phyloP scores from a whole-genome alignment of 257 asterid species.

The Nicotiana noctiflora region DNA sequence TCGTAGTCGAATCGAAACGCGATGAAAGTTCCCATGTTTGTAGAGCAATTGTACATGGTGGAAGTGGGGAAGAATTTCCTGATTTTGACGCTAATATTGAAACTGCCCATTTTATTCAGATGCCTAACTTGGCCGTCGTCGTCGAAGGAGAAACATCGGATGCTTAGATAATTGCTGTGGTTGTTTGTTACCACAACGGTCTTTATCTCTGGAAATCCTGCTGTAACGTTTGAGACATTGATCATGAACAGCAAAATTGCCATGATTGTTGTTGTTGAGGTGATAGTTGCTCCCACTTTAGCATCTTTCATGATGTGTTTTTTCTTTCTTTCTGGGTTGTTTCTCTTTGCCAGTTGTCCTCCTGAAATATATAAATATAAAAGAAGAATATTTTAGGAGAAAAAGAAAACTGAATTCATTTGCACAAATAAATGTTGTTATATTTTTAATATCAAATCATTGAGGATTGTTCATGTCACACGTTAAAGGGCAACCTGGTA shows the following conservation, averaged over 20 bases:
- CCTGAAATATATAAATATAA: too few relatives aligned
- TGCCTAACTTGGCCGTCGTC: not conserved
- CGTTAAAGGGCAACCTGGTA: too few relatives aligned
- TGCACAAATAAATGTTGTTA: too few relatives aligned
- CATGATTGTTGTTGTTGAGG: not conserved
- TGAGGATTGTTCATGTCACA: too few relatives aligned
- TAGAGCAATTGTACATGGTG: constrained; percentile 29
- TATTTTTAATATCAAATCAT: too few relatives aligned
- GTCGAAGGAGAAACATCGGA: not conserved
- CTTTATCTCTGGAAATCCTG: not conserved
- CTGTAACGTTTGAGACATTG: not conserved
- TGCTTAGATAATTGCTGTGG: not conserved
- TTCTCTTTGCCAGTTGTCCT: too few relatives aligned
- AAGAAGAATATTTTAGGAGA: too few relatives aligned
- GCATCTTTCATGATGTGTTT: not conserved
- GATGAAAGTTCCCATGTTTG: constrained; percentile 65
- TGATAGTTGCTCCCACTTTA: not conserved
- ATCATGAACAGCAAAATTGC: not conserved
- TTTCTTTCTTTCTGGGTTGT: not conserved
- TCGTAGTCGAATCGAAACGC: constrained; percentile 37
- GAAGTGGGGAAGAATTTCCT: not conserved
- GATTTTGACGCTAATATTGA: not conserved
- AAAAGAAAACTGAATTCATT: too few relatives aligned
- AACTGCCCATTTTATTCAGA: not conserved
- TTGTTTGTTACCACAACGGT: not conserved